Conservation (phyloP, 2,329 filamentous ascomycete species). For the Penicillium digitatum region DNA sequence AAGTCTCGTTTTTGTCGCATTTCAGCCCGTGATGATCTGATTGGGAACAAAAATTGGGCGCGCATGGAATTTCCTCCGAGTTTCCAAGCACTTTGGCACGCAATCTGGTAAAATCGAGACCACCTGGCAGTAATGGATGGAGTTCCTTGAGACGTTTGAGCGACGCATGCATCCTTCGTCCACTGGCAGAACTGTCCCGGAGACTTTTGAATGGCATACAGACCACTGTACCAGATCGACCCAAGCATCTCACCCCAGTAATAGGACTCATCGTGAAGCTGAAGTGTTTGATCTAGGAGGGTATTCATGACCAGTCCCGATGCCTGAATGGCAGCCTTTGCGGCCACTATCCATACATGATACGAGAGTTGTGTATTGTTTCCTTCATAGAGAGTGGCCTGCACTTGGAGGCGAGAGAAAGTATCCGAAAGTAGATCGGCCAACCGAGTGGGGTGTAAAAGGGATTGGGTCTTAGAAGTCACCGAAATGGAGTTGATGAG, state of each 20-base stretch:
- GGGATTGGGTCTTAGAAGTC: slow-evolving; percentile 59
- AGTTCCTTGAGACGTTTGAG: slow-evolving; percentile 19
- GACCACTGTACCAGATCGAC: slow-evolving; percentile 70
- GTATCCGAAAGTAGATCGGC: slow-evolving; percentile 53
- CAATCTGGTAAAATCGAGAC: slow-evolving; percentile 71
- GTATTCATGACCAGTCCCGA: slow-evolving; percentile 76
- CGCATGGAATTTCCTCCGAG: slow-evolving; percentile 65
- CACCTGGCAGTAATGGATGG: slow-evolving; percentile 43
- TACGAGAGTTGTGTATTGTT: slow-evolving; percentile 62
- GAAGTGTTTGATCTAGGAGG: slow-evolving; percentile 76
- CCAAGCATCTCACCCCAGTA: slow-evolving; percentile 91
- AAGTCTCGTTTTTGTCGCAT: slow-evolving; percentile 68
- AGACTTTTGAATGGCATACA: slow-evolving; percentile 84
- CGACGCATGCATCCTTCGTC: slow-evolving; percentile 61
- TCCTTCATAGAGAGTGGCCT: slow-evolving; percentile 20
- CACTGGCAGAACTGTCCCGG: slow-evolving; percentile 71
- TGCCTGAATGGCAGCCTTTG: slow-evolving; percentile 86
- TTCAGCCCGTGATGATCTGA: slow-evolving; percentile 70
- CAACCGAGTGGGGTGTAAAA: slow-evolving; percentile 60
- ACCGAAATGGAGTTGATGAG: slow-evolving; percentile 70
- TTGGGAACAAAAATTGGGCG: slow-evolving; percentile 68
- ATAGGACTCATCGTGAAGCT: slow-evolving; percentile 80
- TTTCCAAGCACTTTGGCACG: slow-evolving; percentile 71
- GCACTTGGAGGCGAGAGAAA: slow-evolving; percentile 42
- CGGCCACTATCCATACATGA: slow-evolving; percentile 83